Evolutionary conservation across 306 rosid species (phyloP), one percentile per base, ranked within the genome.

Genomic region (Quercus suber): DNA sequence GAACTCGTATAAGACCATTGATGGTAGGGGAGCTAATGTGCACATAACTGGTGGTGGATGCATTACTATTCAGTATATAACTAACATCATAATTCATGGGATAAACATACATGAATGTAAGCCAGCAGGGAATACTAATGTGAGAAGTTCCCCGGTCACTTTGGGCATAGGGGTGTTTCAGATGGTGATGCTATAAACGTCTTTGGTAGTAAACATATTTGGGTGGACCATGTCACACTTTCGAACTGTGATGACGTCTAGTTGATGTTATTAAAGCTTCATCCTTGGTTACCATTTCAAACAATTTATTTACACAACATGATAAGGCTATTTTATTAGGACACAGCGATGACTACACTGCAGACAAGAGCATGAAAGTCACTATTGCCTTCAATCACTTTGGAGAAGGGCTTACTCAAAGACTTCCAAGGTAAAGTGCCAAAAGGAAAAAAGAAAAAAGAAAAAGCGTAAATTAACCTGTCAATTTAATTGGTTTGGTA

Each of bases 11-110:
- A 95, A 95, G 67, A 95, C 99, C 14, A 61, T 95, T 14, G 99
- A 95, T 71, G 99, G 99, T 1, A 79, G 99, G 67, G 99, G 99
- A 0, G 94, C 98, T 0, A 90, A 94, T 69, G 99, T 95, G 0
- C 99, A 95, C 83, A 95, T 95, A 74, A 89, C 99, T 19, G 97
- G 96, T 1, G 99, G 99, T 18, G 98, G 98, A 13, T 95, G 99
- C 90, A 95, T 95, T 6, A 95, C 99, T 0, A 65, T 95, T 6
- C 99, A 95, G 67, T 93, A 4, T 49, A 97, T 95, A 61, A 95
- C 92, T 0, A 95, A 95, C 84, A 80, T 95, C 21, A 95, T 95
- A 28, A 82, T 95, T 13, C 99, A 95, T 27, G 99, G 99, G 0
- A 70, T 95, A 0, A 15, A 93, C 64, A 95, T 95, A 7, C 98